Percentiles rank a stretch among this genome's conserved stretches.
These are phyloP conservation scores for Lasiosphaeriaceae sp. DNA, from an alignment of 495 filamentous ascomycete genomes.

Conservation along the genomic window DNA sequence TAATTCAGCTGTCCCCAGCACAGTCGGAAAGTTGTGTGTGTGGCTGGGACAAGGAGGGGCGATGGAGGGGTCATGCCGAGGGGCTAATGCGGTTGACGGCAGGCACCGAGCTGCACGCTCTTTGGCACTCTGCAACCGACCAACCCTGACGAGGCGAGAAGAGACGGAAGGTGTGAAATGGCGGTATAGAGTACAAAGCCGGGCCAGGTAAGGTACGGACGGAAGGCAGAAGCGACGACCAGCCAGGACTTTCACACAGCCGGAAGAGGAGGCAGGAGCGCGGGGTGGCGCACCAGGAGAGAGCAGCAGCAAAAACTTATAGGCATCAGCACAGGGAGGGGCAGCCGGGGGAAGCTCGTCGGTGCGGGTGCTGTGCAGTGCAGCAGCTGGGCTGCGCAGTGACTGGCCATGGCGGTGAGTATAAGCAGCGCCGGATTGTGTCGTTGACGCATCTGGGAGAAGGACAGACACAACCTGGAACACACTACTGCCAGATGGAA, in stretches of 20 bases:
- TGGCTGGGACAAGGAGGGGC: constrained; percentile 9
- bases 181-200: not conserved
- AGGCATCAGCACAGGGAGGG: no score
- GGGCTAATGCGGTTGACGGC: constrained; percentile 3
- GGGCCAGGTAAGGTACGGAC: no score
- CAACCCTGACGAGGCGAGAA: not conserved
- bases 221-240: not conserved
- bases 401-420: no score
- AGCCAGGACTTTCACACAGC: not conserved
- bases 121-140: not conserved
- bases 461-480: not conserved
- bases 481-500: not conserved
- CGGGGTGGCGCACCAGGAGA: no score
- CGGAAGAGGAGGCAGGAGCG: no score
- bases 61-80: constrained; percentile 15
- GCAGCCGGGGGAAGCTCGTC: no score
- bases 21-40: not conserved
- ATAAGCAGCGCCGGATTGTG: no score
- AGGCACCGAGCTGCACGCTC: not conserved
- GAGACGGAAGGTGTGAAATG: not conserved
- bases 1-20: constrained; percentile 4
- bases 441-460: no score
- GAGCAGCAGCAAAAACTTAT: no score
- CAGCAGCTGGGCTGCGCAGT: no score
- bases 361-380: no score